phyloP scores from a whole-genome alignment of 495 filamentous ascomycete genomes.

The Hypoxylon lenormandii region DNA sequence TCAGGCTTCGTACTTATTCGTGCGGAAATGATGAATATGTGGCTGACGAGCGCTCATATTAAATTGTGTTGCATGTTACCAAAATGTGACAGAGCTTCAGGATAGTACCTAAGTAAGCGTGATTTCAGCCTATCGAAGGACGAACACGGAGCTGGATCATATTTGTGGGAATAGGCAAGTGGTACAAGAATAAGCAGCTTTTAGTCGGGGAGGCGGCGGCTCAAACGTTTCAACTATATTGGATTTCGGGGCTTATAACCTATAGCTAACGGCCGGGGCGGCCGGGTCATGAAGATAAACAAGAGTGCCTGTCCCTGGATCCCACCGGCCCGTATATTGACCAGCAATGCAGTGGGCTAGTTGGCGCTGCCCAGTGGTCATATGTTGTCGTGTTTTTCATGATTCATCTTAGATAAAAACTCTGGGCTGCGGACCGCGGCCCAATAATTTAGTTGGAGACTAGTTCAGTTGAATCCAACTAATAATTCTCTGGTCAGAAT shows the following conservation, averaged over 20 bases:
- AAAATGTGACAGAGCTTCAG: too few species aligned
- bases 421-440: not conserved
- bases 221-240: conserved; percentile 40
- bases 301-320: conserved; percentile 1
- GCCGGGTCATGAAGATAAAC: not conserved
- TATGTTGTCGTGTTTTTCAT: not conserved
- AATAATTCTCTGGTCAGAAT: not conserved
- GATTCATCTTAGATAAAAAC: not conserved
- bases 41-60: too few species aligned
- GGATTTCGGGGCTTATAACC: conserved; percentile 6
- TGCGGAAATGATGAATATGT: too few species aligned
- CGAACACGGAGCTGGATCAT: conserved; percentile 8
- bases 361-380: conserved; percentile 20
- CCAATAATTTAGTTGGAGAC: conserved; percentile 6
- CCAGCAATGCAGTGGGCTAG: not conserved
- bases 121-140: conserved; percentile 11
- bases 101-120: not conserved
- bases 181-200: conserved; percentile 12
- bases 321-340: conserved; percentile 1
- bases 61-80: too few species aligned
- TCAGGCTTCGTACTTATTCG: too few species aligned
- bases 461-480: conserved; percentile 13
- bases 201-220: conserved; percentile 28
- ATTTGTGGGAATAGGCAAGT: not conserved
- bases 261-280: conserved; percentile 6